A percentile compares a stretch with the other conserved stretches of the same genome.
Conservation (phyloP, 352 stramenopile species). For the Globisporangium alternatum region DNA sequence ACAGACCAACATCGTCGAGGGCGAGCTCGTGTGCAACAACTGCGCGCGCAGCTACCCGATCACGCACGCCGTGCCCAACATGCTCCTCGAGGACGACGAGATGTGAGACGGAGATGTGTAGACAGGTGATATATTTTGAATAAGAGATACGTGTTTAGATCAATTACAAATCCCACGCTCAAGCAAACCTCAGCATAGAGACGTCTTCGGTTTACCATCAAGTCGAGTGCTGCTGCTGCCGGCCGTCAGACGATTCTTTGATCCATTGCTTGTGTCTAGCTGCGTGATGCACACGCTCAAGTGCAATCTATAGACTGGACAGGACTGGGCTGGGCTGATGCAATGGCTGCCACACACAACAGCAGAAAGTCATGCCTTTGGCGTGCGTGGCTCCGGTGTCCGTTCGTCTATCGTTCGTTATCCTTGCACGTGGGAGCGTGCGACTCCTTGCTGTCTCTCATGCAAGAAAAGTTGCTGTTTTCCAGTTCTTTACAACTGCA, state of each 20-base stretch:
- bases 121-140: not conserved
- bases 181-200: too few species aligned
- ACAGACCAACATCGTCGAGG: constrained; percentile 85
- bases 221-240: too few species aligned
- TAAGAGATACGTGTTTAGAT: constrained; percentile 1
- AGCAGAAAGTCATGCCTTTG: not conserved
- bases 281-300: too few species aligned
- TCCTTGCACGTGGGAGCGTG: not conserved
- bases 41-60: constrained; percentile 77
- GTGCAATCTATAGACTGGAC: too few species aligned
- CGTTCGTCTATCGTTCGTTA: not conserved
- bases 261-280: too few species aligned
- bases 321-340: not conserved
- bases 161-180: not conserved
- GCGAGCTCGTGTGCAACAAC: constrained; percentile 84
- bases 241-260: too few species aligned
- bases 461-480: not conserved
- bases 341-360: not conserved
- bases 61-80: constrained; percentile 80
- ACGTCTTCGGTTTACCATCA: too few species aligned
- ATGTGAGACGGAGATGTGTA: constrained; percentile 27
- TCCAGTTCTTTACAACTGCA: not conserved
- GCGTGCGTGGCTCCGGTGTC: not conserved
- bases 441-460: not conserved
- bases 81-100: constrained; percentile 86